A percentile compares a stretch with the other conserved stretches of the same genome.
phyloP scores from a whole-genome alignment of 192 early-diverging fungal species.

The Haplosporangium gracile region DNA sequence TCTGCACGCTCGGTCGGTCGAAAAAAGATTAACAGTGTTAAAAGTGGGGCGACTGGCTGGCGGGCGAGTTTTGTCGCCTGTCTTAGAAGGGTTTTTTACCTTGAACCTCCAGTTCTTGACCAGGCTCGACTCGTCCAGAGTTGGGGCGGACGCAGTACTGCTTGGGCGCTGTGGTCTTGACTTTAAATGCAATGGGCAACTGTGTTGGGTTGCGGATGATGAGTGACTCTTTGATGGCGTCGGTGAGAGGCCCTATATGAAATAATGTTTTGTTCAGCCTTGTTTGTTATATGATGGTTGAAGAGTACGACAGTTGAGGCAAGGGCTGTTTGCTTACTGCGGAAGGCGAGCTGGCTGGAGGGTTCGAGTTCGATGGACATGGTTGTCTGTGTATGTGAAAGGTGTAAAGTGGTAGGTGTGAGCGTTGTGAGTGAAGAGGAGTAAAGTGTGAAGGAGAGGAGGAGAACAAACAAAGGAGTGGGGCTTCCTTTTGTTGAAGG shows the following conservation, averaged over 20 bases:
- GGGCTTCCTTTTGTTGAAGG: not conserved
- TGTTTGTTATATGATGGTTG: not conserved
- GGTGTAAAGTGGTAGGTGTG: constrained; percentile 8
- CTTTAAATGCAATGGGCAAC: constrained; percentile 92
- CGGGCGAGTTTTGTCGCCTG: no score
- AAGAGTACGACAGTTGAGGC: not conserved
- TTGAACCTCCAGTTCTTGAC: constrained; percentile 78
- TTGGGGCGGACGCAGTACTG: constrained; percentile 98
- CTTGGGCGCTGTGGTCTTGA: constrained; percentile 99
- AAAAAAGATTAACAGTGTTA: not conserved
- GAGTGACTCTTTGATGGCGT: constrained; percentile 67
- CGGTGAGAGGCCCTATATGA: constrained; percentile 72
- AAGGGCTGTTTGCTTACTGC: constrained; percentile 56
- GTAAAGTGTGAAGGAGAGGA: not conserved
- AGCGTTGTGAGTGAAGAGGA: not conserved
- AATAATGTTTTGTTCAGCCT: not conserved
- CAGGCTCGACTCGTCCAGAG: constrained; percentile 82
- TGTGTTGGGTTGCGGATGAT: constrained; percentile 74
- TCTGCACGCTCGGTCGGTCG: not conserved
- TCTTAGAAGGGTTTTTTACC: constrained; percentile 57
- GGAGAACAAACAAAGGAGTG: not conserved
- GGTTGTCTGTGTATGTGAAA: not conserved
- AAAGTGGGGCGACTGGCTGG: not conserved
- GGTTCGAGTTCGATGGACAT: constrained; percentile 77
- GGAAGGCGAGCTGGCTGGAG: constrained; percentile 67